Percentiles rank a stretch among this genome's conserved stretches.
Conservation (phyloP, 1,284 basidiomycete species). For the Ceratobasidium sp. region DNA sequence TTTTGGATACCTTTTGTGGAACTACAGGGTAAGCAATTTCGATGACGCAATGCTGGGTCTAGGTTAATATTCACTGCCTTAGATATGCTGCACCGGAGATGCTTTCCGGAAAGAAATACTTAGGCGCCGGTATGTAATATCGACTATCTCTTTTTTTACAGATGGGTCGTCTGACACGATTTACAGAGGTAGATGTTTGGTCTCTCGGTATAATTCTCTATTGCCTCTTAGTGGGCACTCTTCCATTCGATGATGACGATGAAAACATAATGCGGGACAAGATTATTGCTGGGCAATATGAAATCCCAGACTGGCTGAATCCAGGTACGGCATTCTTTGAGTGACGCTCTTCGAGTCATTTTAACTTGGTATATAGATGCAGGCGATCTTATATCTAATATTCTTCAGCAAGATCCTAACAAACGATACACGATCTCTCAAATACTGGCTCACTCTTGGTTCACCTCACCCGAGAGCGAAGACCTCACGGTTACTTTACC, state of each 20-base stretch:
- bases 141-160: slow-evolving; percentile 53
- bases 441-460: slow-evolving; percentile 93
- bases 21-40: slow-evolving; percentile 77
- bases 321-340: slow-evolving; percentile 66
- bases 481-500: slow-evolving; percentile 53
- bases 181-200: slow-evolving; percentile 94
- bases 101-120: slow-evolving; percentile 88
- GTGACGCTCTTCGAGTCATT: slow-evolving; percentile 43
- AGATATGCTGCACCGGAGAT: slow-evolving; percentile 94
- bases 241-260: slow-evolving; percentile 98
- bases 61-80: slow-evolving; percentile 37
- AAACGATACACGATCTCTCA: slow-evolving; percentile 84
- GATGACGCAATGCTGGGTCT: not conserved
- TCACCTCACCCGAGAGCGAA: slow-evolving; percentile 65
- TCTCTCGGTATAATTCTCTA: slow-evolving; percentile 96
- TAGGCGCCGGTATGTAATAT: slow-evolving; percentile 78
- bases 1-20: slow-evolving; percentile 97
- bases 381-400: slow-evolving; percentile 79
- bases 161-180: not conserved
- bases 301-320: slow-evolving; percentile 92
- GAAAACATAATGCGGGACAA: slow-evolving; percentile 89
- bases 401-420: slow-evolving; percentile 84
- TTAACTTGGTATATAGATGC: slow-evolving; percentile 69
- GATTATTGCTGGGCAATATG: slow-evolving; percentile 89
- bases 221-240: slow-evolving; percentile 89